Evolutionary conservation across 2,329 filamentous ascomycete species (phyloP).

Genomic region (Phialemoniopsis sp.): DNA sequence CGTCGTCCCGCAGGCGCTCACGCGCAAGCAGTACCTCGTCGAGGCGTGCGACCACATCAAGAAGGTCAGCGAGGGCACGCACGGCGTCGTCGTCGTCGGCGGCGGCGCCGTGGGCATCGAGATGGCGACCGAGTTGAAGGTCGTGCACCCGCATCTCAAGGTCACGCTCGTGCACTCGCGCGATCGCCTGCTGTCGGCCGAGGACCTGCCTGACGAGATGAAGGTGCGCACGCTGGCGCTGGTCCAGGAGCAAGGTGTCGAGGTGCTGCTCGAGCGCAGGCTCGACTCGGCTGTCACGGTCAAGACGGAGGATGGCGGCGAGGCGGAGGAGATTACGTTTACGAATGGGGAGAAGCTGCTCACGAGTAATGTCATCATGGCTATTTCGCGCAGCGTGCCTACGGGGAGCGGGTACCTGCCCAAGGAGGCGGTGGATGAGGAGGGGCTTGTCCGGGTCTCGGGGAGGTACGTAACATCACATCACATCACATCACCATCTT

Average conservation of each 20-base stretch:
- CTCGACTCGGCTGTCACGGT: conserved; percentile 44
- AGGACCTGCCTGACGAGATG: conserved; percentile 66
- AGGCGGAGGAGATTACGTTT: conserved; percentile 47
- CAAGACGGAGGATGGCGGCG: conserved; percentile 34
- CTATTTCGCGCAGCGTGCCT: conserved; percentile 59
- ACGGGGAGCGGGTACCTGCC: conserved; percentile 59
- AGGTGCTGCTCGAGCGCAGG: conserved; percentile 59
- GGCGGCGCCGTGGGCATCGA: conserved; percentile 78
- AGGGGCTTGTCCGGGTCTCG: conserved; percentile 61
- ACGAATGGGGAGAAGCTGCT: conserved; percentile 54
- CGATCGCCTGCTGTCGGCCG: conserved; percentile 65
- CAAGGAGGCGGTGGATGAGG: conserved; percentile 48
- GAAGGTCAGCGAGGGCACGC: conserved; percentile 42
- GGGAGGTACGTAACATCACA: conserved; percentile 27
- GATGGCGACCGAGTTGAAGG: conserved; percentile 75
- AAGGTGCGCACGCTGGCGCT: conserved; percentile 58
- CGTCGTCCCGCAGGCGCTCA: conserved; percentile 64
- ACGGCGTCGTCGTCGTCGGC: conserved; percentile 68
- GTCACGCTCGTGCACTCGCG: conserved; percentile 76
- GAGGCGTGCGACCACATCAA: conserved; percentile 60
- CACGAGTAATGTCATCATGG: conserved; percentile 65
- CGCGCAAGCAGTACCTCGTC: conserved; percentile 56
- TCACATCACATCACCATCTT: too few relatives aligned
- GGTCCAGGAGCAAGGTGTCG: conserved; percentile 58
- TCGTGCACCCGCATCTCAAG: conserved; percentile 55